These are phyloP conservation scores for Fusarium buxicola DNA, from an alignment of 2,329 filamentous ascomycete genomes.

Conservation along the genomic window DNA sequence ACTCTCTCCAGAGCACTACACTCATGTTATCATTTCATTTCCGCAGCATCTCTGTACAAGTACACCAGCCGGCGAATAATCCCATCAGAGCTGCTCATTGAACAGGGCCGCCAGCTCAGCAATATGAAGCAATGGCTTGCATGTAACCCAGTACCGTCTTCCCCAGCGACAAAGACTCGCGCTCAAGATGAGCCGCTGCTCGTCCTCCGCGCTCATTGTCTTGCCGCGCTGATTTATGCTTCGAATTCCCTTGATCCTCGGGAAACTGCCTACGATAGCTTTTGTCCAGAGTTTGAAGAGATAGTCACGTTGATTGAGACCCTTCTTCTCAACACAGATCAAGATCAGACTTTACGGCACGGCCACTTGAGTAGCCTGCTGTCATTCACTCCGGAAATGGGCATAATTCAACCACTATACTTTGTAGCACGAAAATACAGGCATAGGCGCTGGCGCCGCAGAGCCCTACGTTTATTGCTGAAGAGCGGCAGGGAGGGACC, in stretches of 20 bases:
- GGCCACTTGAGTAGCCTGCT: neutral
- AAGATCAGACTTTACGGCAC: accelerated
- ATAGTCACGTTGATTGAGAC: conserved; percentile 14
- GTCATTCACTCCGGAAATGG: conserved; percentile 33
- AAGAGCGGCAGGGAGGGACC: conserved; percentile 32
- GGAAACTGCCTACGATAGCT: conserved; percentile 29
- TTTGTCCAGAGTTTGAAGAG: conserved; percentile 34
- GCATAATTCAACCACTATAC: conserved; percentile 31
- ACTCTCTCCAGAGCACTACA: conserved; percentile 15
- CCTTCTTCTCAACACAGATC: neutral
- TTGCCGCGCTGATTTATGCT: conserved; percentile 20
- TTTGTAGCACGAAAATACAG: conserved; percentile 32
- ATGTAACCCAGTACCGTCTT: neutral
- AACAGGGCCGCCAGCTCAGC: conserved; percentile 34
- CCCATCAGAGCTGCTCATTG: conserved; percentile 36
- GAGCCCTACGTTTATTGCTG: conserved; percentile 8
- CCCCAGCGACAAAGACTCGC: accelerated
- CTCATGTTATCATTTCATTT: conserved; percentile 30
- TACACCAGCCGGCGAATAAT: conserved; percentile 22
- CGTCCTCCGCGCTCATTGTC: conserved; percentile 34
- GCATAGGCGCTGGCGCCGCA: conserved; percentile 26
- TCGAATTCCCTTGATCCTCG: conserved; percentile 26
- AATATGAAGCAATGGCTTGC: conserved; percentile 33
- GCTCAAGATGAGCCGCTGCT: conserved; percentile 12
- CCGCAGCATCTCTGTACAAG: conserved; percentile 24